These are phyloP conservation scores for Aspergillus indologenus DNA, from an alignment of 495 filamentous ascomycete genomes.

Conservation along the genomic window DNA sequence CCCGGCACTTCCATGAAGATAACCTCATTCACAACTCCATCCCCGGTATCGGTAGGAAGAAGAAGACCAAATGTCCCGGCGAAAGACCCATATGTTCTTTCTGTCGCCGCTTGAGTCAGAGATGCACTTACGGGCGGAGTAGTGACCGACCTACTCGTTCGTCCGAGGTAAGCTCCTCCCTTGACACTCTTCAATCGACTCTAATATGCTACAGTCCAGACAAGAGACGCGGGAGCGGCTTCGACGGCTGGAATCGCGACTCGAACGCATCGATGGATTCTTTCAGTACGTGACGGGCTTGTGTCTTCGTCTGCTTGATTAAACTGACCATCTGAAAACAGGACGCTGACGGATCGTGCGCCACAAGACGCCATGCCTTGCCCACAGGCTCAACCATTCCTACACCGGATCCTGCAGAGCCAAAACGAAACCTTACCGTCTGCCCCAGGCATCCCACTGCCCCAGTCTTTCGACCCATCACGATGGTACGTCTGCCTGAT, in stretches of 20 bases:
- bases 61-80: constrained; percentile 17
- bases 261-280: constrained; percentile 5
- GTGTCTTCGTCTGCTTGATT: background rate
- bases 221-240: constrained; percentile 3
- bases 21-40: background rate
- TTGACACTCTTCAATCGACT: background rate
- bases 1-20: background rate
- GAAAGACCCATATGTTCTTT: constrained; percentile 13
- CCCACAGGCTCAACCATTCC: background rate
- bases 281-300: constrained; percentile 1
- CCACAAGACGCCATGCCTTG: background rate
- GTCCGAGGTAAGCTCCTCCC: background rate
- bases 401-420: background rate
- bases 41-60: background rate
- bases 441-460: background rate
- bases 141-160: background rate
- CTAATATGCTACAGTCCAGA: constrained; percentile 1
- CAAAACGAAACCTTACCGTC: background rate
- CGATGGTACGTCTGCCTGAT: background rate
- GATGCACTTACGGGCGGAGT: constrained; percentile 5
- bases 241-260: constrained; percentile 6
- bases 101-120: constrained; percentile 12
- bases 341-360: background rate
- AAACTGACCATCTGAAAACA: background rate
- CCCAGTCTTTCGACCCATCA: background rate